Evolutionary conservation across 305 asterid species (phyloP).

Genomic region (Rubia peregrina): DNA sequence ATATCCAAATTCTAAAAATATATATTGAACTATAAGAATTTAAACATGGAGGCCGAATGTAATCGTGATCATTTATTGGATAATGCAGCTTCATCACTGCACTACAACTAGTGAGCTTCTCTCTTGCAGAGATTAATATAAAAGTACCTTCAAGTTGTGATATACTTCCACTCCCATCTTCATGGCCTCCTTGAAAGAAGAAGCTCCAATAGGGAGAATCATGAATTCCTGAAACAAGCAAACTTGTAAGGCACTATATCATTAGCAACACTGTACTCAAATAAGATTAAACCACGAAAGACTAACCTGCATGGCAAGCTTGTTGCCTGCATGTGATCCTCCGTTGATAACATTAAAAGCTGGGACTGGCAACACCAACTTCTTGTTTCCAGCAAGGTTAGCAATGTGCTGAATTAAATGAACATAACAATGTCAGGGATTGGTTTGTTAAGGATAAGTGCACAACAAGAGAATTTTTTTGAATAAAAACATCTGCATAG

Average conservation of each 20-base stretch:
- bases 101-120: neutral
- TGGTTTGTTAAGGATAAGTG: neutral
- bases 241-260: conserved; percentile 5
- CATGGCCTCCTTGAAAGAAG: conserved; percentile 91
- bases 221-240: conserved; percentile 66
- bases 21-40: neutral
- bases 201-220: conserved; percentile 94
- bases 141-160: conserved; percentile 74
- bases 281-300: conserved; percentile 1
- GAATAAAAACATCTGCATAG: neutral
- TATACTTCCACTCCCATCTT: conserved; percentile 98
- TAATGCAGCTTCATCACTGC: neutral
- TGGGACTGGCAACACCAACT: conserved; percentile 87
- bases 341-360: conserved; percentile 97
- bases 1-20: neutral
- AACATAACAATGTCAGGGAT: conserved; percentile 10
- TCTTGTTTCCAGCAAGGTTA: conserved; percentile 85
- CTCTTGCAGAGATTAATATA: neutral
- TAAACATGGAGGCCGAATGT: neutral
- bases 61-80: no score
- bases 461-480: neutral
- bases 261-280: conserved; percentile 1
- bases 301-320: conserved; percentile 92
- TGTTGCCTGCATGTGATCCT: conserved; percentile 98
- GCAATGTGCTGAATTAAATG: conserved; percentile 74